A percentile compares a stretch with the other conserved stretches of the same genome.
phyloP scores from a whole-genome alignment of 2,329 filamentous ascomycete species.

The Phaeosphaeriaceae sp. region DNA sequence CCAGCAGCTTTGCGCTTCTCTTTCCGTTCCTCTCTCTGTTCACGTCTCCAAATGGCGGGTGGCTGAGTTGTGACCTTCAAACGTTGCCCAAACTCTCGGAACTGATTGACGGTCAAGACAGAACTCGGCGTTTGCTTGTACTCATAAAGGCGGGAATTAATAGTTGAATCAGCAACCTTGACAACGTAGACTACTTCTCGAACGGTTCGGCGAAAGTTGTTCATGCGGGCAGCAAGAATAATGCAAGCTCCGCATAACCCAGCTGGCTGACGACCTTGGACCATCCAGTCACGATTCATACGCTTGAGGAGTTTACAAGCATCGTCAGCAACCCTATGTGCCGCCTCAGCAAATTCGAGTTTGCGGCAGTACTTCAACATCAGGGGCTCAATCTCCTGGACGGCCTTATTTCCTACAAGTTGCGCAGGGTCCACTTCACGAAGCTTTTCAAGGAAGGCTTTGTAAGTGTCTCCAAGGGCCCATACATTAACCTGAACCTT shows the following conservation, averaged over 20 bases:
- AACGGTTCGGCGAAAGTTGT: constrained; percentile 93
- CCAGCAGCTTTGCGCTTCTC: constrained; percentile 36
- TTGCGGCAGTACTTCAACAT: constrained; percentile 90
- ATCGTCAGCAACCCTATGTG: constrained; percentile 84
- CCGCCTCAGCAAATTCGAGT: constrained; percentile 85
- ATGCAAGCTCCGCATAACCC: constrained; percentile 94
- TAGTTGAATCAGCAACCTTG: constrained; percentile 92
- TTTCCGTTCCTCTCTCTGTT: constrained; percentile 54
- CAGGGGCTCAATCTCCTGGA: constrained; percentile 82
- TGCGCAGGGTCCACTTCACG: constrained; percentile 65
- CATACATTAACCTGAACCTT: constrained; percentile 87
- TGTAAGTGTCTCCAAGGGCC: constrained; percentile 87
- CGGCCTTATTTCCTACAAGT: constrained; percentile 54
- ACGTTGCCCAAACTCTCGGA: constrained; percentile 70
- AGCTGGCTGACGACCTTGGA: constrained; percentile 88
- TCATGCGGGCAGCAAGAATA: constrained; percentile 94
- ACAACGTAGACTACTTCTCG: constrained; percentile 98
- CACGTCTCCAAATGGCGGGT: constrained; percentile 77
- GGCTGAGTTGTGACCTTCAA: constrained; percentile 71
- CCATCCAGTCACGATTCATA: constrained; percentile 98
- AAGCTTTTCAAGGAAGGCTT: constrained; percentile 72
- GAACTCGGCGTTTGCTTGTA: constrained; percentile 88
- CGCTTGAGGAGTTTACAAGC: constrained; percentile 86
- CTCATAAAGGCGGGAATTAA: constrained; percentile 88
- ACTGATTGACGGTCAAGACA: constrained; percentile 85